Evolutionary conservation across 345 rosid species (phyloP).

Genomic region (Turritis glabra): DNA sequence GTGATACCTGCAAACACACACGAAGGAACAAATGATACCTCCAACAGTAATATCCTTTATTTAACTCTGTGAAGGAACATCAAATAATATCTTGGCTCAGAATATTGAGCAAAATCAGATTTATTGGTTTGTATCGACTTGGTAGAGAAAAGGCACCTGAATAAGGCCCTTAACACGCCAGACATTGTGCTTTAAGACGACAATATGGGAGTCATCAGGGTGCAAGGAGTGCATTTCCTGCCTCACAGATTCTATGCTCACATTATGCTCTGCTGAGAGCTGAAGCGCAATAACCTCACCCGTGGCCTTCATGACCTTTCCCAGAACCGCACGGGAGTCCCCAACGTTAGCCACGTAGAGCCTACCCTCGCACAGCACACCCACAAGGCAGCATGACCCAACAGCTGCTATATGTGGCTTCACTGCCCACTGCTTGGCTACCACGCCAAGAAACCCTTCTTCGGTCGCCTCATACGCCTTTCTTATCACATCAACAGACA

Average conservation of each 20-base stretch:
- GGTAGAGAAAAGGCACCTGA: conserved; percentile 41
- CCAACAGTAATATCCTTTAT: not conserved
- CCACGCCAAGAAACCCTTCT: conserved; percentile 81
- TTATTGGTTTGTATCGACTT: not conserved
- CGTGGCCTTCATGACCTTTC: conserved; percentile 74
- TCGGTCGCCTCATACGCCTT: conserved; percentile 93
- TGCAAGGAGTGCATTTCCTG: conserved; percentile 84
- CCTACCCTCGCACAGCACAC: conserved; percentile 71
- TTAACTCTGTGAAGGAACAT: not conserved
- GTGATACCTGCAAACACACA: conserved; percentile 58
- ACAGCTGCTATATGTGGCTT: conserved; percentile 96
- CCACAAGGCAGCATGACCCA: conserved; percentile 93
- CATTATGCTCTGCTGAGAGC: conserved; percentile 93
- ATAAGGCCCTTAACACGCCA: conserved; percentile 98
- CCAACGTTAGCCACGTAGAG: conserved; percentile 89
- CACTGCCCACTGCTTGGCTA: conserved; percentile 83
- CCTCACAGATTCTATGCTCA: conserved; percentile 80
- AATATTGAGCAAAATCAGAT: not conserved
- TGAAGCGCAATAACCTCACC: conserved; percentile 88
- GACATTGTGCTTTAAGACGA: conserved; percentile 82
- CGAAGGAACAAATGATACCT: not conserved
- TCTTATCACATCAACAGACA: conserved; percentile 79
- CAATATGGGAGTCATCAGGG: conserved; percentile 82
- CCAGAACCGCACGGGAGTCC: conserved; percentile 94
- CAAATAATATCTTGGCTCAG: not conserved